Evolutionary conservation across 192 early-diverging fungal species (phyloP), one percentile per base, ranked within the genome.

Genomic region (Phycomyces blakesleeanus): DNA sequence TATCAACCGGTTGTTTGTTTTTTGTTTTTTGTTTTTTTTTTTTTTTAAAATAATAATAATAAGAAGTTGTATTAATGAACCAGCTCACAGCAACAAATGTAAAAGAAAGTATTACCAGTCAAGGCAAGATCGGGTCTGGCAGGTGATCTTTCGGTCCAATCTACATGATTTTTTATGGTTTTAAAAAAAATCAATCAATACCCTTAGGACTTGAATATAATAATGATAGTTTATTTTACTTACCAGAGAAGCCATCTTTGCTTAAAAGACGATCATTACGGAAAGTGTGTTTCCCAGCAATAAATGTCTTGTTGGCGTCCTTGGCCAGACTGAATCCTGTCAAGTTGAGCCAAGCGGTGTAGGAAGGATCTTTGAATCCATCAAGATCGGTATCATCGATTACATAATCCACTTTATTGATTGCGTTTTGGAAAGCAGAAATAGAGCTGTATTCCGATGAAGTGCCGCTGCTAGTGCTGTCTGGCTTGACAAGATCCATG

Each of bases 111-210:
- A 16, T 16, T 59, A 59, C 57, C 57, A 24, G 57, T 38, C 37
- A 58, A 24, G 18, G 18, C 59, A 38, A 61, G 59, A 20, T 61
- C 59, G 29, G 59, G 47, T 51, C 59, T 27, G 22, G 59, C 59
- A 10, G 59, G 12, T 41, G 47, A 49, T 50, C 47, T 10, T 21
- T 37, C 20, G 9, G 15, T 25, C 59, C 59, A 61, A 50, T 61
- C 49, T 61, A 21, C 20, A 42, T 24, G 26, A 11, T 27, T 44
- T 7, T 26, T 10, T 44, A 16, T 59, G 38, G 21, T 34, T 6
- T 2, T 18, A 3, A 55, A 55, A 14, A 37, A 21, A 10, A 56
- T 34, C 7, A 56, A 56, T 14, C 16, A 10, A 8, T 5, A 24
- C n/a, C n/a, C n/a, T n/a, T n/a, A n/a, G n/a, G n/a, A n/a, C n/a